These are phyloP conservation scores for Thymus mandschuricus DNA, from an alignment of 257 asterid species.

Conservation along the genomic window DNA sequence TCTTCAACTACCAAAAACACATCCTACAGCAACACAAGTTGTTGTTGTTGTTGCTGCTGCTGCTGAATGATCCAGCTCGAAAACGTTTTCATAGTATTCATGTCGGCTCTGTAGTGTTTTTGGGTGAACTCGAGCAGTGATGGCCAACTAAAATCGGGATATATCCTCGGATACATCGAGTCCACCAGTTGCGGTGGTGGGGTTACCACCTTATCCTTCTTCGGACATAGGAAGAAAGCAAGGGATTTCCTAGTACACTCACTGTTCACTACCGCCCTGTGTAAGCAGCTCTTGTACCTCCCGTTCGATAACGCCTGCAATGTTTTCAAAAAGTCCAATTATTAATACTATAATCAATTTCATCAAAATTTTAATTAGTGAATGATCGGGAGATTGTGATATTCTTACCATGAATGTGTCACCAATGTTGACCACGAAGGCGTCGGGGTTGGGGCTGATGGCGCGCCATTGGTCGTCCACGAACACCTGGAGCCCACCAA, in stretches of 20 bases:
- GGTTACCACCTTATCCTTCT: slow-evolving; percentile 74
- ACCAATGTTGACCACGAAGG: slow-evolving; percentile 92
- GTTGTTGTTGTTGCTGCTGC: slow-evolving; percentile 23
- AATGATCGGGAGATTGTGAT: no score
- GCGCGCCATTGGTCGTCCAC: slow-evolving; percentile 79
- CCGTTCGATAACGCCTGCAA: slow-evolving; percentile 89
- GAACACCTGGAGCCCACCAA: slow-evolving; percentile 84
- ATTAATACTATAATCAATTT: not conserved
- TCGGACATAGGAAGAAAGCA: slow-evolving; percentile 91
- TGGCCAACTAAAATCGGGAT: slow-evolving; percentile 86
- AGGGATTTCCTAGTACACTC: slow-evolving; percentile 75
- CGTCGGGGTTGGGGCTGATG: slow-evolving; percentile 54
- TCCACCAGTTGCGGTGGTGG: slow-evolving; percentile 90
- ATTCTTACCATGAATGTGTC: slow-evolving; percentile 80
- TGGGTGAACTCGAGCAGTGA: slow-evolving; percentile 77
- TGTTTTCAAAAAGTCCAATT: no score
- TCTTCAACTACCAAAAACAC: not conserved
- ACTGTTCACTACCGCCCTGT: slow-evolving; percentile 94
- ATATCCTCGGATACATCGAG: slow-evolving; percentile 61
- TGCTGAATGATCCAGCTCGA: slow-evolving; percentile 61
- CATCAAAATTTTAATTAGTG: not conserved
- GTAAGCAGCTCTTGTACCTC: slow-evolving; percentile 86
- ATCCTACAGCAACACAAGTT: no score
- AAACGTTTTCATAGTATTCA: slow-evolving; percentile 77
- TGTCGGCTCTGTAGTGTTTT: slow-evolving; percentile 91